Percentiles rank a stretch among this genome's conserved stretches.
phyloP scores from a whole-genome alignment of 192 early-diverging fungal genomes.

The Rhizophagus sp. region DNA sequence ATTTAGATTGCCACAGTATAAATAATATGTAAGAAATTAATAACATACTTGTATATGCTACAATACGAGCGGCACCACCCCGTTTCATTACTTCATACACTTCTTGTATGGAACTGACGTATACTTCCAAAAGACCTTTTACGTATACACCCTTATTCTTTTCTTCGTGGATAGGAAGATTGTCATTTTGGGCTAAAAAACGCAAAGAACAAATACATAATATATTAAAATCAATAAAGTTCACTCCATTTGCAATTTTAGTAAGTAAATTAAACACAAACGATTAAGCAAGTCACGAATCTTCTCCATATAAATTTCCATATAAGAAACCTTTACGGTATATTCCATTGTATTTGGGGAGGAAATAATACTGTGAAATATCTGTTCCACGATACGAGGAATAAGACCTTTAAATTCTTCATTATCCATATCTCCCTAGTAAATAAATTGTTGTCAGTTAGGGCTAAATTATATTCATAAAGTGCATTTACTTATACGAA shows the following conservation, averaged over 20 bases:
- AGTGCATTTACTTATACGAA: conserved; percentile 28
- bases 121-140: conserved; percentile 95
- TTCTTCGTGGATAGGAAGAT: conserved; percentile 96
- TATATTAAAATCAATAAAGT: neutral
- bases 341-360: conserved; percentile 95
- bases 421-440: conserved; percentile 92
- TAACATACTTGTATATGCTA: conserved; percentile 86
- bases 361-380: conserved; percentile 89
- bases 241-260: neutral
- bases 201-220: neutral
- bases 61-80: conserved; percentile 84
- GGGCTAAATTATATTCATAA: neutral
- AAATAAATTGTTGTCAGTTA: neutral
- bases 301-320: conserved; percentile 99
- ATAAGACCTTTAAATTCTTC: conserved; percentile 91
- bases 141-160: conserved; percentile 97
- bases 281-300: conserved; percentile 94
- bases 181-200: conserved; percentile 72
- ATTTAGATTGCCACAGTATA: neutral
- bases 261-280: conserved; percentile 39
- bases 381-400: conserved; percentile 93
- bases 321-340: conserved; percentile 98
- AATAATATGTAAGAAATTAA: neutral
- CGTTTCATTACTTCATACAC: conserved; percentile 98
- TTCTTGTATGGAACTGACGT: conserved; percentile 92